Evolutionary conservation across 495 filamentous ascomycete genomes (phyloP).

Genomic region (Mytilinidion resinicola): DNA sequence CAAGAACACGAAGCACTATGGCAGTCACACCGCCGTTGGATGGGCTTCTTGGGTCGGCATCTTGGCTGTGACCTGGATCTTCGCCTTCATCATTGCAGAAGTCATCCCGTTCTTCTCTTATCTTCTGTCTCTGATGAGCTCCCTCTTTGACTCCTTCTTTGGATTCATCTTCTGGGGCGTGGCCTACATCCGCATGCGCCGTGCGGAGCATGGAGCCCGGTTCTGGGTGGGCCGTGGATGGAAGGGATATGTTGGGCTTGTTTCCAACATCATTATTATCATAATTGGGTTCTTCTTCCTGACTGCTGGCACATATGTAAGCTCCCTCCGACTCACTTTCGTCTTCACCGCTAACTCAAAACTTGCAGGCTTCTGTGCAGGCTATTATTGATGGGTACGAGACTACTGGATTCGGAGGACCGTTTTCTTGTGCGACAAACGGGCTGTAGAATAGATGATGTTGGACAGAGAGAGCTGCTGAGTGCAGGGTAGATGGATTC

Average conservation of each 20-base stretch:
- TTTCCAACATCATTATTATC: constrained; percentile 64
- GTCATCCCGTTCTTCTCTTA: constrained; percentile 89
- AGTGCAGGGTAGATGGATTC: too few species aligned
- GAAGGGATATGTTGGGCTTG: constrained; percentile 54
- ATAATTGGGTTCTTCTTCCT: constrained; percentile 69
- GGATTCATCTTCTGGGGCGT: constrained; percentile 93
- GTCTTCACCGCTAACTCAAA: constrained; percentile 2
- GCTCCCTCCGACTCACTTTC: constrained; percentile 19
- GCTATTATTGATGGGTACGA: constrained; percentile 37
- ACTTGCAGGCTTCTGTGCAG: constrained; percentile 34
- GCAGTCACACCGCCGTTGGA: constrained; percentile 70
- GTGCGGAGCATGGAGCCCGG: constrained; percentile 55
- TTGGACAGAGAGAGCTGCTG: too few species aligned
- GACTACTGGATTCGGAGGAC: constrained; percentile 32
- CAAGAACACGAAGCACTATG: constrained; percentile 67
- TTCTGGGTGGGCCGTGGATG: constrained; percentile 55
- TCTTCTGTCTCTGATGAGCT: constrained; percentile 77
- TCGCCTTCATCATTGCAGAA: constrained; percentile 78
- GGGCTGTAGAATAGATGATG: constrained; percentile 18
- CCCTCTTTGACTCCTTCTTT: constrained; percentile 87
- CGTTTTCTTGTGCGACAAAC: constrained; percentile 34
- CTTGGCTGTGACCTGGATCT: constrained; percentile 63
- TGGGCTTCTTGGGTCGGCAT: constrained; percentile 74
- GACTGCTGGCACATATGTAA: constrained; percentile 71
- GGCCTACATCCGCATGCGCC: constrained; percentile 77